Percentiles rank a stretch among this genome's conserved stretches.
phyloP scores from a whole-genome alignment of 2,329 filamentous ascomycete species.

The Rhynchosporium agropyri region DNA sequence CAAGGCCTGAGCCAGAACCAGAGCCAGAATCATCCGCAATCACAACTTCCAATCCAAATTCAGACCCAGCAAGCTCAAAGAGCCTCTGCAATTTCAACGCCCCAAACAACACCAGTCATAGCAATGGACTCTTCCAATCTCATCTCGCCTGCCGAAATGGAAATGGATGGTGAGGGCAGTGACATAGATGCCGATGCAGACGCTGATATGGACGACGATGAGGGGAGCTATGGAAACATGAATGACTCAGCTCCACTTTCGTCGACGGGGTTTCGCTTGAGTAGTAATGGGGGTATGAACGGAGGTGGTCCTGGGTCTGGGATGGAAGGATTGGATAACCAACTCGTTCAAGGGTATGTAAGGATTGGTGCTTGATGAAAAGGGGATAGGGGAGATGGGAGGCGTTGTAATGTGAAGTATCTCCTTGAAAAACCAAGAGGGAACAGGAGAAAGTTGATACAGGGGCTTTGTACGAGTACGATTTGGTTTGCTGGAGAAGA shows the following conservation, averaged over 20 bases:
- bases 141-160: conserved; percentile 6
- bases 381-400: background rate
- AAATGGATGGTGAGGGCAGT: conserved; percentile 29
- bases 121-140: conserved; percentile 14
- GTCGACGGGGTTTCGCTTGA: conserved; percentile 28
- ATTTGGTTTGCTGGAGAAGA: background rate
- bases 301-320: conserved; percentile 12
- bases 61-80: background rate
- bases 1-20: background rate
- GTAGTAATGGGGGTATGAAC: conserved; percentile 32
- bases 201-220: conserved; percentile 56
- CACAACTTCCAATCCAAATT: conserved; percentile 1
- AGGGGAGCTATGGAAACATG: conserved; percentile 54
- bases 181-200: conserved; percentile 40
- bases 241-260: conserved; percentile 23
- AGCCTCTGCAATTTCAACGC: background rate
- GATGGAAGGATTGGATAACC: conserved; percentile 35
- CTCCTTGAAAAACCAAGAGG: too few species aligned
- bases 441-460: too few species aligned
- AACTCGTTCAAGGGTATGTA: conserved; percentile 35
- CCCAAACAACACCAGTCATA: conserved; percentile 11
- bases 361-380: conserved; percentile 34
- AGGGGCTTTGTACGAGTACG: background rate
- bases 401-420: too few species aligned
- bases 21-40: background rate